Conservation (phyloP, 805 yeast genomes). For the Kuraishia ogatae region DNA sequence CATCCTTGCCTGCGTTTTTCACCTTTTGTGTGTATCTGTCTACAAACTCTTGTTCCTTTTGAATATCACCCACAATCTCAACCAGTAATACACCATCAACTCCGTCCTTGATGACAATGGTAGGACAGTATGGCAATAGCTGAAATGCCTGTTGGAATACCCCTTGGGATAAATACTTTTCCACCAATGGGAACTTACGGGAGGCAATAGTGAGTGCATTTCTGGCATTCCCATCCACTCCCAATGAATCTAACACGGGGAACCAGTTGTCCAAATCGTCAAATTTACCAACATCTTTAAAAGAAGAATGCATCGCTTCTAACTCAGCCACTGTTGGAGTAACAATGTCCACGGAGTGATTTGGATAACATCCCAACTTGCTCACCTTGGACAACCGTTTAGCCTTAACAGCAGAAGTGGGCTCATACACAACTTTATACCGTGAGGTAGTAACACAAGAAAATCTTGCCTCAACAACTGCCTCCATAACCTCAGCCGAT, state of each 20-base stretch:
- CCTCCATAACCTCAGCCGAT: conserved; percentile 29
- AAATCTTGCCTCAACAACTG: conserved; percentile 20
- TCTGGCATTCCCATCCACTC: conserved; percentile 36
- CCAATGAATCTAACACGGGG: conserved; percentile 55
- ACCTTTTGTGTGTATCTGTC: conserved; percentile 1
- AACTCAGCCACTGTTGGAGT: conserved; percentile 72
- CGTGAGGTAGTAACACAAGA: not conserved
- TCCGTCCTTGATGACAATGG: conserved; percentile 61
- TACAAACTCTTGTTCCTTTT: conserved; percentile 12
- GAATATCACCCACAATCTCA: conserved; percentile 26
- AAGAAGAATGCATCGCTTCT: conserved; percentile 39
- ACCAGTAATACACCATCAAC: conserved; percentile 45
- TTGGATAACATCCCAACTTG: conserved; percentile 37
- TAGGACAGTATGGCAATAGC: conserved; percentile 67
- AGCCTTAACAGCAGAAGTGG: conserved; percentile 68
- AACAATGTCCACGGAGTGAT: conserved; percentile 32
- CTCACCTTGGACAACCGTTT: conserved; percentile 28
- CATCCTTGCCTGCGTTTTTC: conserved; percentile 4
- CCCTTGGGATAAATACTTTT: conserved; percentile 29
- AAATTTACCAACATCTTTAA: conserved; percentile 29
- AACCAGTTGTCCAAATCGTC: conserved; percentile 67
- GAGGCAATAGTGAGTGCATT: conserved; percentile 31
- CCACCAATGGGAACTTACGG: conserved; percentile 15
- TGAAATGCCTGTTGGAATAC: conserved; percentile 60
- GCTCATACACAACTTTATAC: conserved; percentile 49